A percentile compares a stretch with the other conserved stretches of the same genome.
Conservation (phyloP, 169 alveolate genomes). For the Toxoplasma gondii region DNA sequence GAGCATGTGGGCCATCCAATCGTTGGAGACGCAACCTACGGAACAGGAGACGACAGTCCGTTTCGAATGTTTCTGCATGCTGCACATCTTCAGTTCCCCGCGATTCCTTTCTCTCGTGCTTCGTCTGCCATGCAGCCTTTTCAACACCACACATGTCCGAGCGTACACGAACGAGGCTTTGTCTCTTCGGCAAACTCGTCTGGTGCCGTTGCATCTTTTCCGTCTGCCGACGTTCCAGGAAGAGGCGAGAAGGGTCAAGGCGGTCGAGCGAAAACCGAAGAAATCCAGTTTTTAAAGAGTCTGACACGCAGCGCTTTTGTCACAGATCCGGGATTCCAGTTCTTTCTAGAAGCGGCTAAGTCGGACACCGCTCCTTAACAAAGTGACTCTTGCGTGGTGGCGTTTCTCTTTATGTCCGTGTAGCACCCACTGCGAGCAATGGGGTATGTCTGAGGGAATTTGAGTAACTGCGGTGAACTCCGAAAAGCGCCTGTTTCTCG, state of each 20-base stretch:
- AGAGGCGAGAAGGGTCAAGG: background rate
- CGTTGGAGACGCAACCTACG: slow-evolving; percentile 36
- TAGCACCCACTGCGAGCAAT: no score
- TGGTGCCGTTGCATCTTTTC: background rate
- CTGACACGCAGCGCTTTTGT: background rate
- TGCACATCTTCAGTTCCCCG: background rate
- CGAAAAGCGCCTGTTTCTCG: no score
- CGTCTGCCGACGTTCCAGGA: background rate
- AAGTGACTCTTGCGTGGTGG: no score
- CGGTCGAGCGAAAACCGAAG: background rate
- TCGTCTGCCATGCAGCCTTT: background rate
- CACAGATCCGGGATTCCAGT: background rate
- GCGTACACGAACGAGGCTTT: no score
- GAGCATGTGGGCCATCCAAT: slow-evolving; percentile 21
- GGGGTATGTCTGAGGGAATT: no score
- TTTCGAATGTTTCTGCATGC: slow-evolving; percentile 22
- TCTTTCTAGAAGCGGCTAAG: background rate
- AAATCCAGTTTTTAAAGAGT: background rate
- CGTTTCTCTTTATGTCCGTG: no score
- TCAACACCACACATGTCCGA: no score
- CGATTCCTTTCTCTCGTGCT: background rate
- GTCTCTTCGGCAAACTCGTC: no score
- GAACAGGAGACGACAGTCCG: background rate
- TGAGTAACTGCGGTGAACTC: no score
- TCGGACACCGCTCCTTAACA: no score